These are phyloP conservation scores for Hordeum vulgare DNA, from an alignment of 176 grass and related monocot species.

Conservation along the genomic window MorexV3_pseudomolecules_assembly NC_058521.1:555974820-555975319, in stretches of 20 bases:
- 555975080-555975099: neutral
- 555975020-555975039: neutral
- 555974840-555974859: conserved; percentile 5
- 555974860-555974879: neutral
- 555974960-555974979: neutral
- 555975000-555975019: neutral
- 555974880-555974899: neutral
- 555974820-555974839: neutral
- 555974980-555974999: neutral
- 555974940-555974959: neutral
- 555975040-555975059: too few species aligned
- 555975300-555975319: too few species aligned
- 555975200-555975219: neutral
- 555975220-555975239: too few species aligned
- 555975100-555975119: neutral
- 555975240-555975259: too few species aligned
- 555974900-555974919: neutral
- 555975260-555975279: too few species aligned
- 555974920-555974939: neutral
- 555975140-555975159: neutral
- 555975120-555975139: neutral
- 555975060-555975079: conserved; percentile 13
- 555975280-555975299: too few species aligned
- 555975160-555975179: neutral
- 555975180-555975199: neutral